A percentile compares a stretch with the other conserved stretches of the same genome.
phyloP scores from a whole-genome alignment of 768 basidiomycete species.

The Melanogaster broomeanus region DNA sequence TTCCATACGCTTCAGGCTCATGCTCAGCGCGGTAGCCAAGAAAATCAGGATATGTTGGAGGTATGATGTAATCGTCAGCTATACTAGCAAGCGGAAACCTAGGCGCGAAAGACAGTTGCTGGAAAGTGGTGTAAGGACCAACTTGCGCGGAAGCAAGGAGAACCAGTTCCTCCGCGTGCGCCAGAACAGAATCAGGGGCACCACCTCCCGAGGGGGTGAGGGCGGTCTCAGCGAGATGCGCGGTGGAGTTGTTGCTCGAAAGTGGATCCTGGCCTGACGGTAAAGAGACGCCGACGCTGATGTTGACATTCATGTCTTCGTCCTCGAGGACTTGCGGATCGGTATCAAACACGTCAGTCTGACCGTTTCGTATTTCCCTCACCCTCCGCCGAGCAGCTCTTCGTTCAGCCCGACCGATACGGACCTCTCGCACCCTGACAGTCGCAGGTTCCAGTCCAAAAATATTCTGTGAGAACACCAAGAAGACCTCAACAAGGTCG shows the following conservation, averaged over 20 bases:
- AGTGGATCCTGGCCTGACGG: constrained; percentile 40
- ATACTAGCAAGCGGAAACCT: constrained; percentile 87
- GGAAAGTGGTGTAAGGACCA: constrained; percentile 90
- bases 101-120: constrained; percentile 84
- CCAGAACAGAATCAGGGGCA: constrained; percentile 35
- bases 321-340: constrained; percentile 47
- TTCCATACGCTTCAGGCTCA: constrained; percentile 56
- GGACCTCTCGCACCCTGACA: constrained; percentile 90
- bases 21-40: constrained; percentile 64
- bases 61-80: constrained; percentile 89
- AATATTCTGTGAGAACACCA: constrained; percentile 89
- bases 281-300: constrained; percentile 64
- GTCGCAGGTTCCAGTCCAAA: constrained; percentile 93
- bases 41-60: constrained; percentile 84
- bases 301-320: constrained; percentile 58
- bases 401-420: constrained; percentile 86
- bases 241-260: constrained; percentile 27
- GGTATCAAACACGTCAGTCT: constrained; percentile 45
- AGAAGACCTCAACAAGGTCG: constrained; percentile 88
- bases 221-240: constrained; percentile 25
- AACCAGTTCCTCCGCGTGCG: constrained; percentile 65
- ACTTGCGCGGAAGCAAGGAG: constrained; percentile 69
- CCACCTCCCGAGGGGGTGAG: constrained; percentile 32
- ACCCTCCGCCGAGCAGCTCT: constrained; percentile 81
- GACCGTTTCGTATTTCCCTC: constrained; percentile 59